Percentiles rank a stretch among this genome's conserved stretches.
phyloP scores from a whole-genome alignment of 441 rosid genomes.

The Bocquillonia castaneifolia region DNA sequence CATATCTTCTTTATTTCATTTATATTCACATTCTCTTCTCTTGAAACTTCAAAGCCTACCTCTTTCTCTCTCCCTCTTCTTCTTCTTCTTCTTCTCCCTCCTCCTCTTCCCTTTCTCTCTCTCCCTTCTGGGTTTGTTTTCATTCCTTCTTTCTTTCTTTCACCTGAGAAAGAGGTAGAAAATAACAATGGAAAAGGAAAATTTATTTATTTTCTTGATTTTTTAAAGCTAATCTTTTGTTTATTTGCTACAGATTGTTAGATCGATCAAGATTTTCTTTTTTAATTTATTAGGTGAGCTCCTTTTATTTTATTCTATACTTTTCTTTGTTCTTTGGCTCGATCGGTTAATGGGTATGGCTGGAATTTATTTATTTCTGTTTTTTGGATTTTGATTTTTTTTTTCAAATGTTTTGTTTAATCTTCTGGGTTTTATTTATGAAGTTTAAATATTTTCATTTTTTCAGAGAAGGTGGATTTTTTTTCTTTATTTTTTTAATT shows the following conservation, averaged over 20 bases:
- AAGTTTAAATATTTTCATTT: background rate
- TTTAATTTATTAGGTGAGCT: constrained; percentile 31
- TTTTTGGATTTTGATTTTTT: background rate
- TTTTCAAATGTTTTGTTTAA: background rate
- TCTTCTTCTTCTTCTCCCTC: background rate
- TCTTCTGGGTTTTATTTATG: constrained; percentile 9
- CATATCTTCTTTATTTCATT: constrained; percentile 17
- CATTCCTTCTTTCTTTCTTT: constrained; percentile 20
- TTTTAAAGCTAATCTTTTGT: background rate
- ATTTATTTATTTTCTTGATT: background rate
- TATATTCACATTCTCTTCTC: no score
- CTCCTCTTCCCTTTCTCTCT: constrained; percentile 7
- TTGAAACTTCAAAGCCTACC: constrained; percentile 22
- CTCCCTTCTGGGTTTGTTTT: background rate
- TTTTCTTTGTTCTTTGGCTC: constrained; percentile 5
- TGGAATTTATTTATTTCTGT: background rate
- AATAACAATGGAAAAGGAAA: constrained; percentile 7
- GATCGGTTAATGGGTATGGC: constrained; percentile 31
- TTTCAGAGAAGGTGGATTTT: background rate
- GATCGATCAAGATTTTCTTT: constrained; percentile 39
- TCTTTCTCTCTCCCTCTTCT: constrained; percentile 22
- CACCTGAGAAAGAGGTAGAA: constrained; percentile 32
- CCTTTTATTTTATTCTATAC: background rate
- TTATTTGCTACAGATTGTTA: constrained; percentile 27
- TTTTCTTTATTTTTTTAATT: background rate